A percentile compares a stretch with the other conserved stretches of the same genome.
Evolutionary conservation across 805 yeast genomes (phyloP).

Genomic region (Cyberlindnera mississippiensis): DNA sequence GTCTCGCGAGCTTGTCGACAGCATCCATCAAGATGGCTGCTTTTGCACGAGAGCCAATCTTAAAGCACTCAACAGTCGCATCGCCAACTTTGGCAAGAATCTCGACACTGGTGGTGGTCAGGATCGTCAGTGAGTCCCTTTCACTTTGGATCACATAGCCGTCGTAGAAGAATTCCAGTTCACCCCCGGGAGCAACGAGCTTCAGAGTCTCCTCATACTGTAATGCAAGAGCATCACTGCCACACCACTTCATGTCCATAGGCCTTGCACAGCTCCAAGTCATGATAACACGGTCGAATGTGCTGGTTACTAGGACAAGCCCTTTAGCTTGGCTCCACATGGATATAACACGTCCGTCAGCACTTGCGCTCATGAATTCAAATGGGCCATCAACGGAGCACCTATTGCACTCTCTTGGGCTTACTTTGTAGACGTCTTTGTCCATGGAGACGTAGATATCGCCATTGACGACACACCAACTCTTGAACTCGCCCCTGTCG

Average conservation of each 20-base stretch:
- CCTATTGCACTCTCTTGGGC: not conserved
- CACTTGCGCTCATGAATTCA: constrained; percentile 8
- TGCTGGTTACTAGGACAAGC: constrained; percentile 7
- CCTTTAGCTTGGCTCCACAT: constrained; percentile 10
- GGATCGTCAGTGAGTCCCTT: constrained; percentile 64
- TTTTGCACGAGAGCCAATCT: constrained; percentile 80
- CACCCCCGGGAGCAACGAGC: constrained; percentile 66
- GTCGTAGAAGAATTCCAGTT: constrained; percentile 48
- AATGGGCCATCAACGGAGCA: constrained; percentile 17
- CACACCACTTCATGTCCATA: constrained; percentile 65
- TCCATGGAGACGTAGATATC: constrained; percentile 7
- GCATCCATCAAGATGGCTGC: constrained; percentile 82
- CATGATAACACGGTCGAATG: constrained; percentile 10
- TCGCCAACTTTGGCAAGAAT: constrained; percentile 61
- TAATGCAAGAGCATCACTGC: constrained; percentile 74
- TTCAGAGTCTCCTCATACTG: constrained; percentile 57
- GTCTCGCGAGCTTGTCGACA: constrained; percentile 55
- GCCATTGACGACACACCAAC: constrained; percentile 11
- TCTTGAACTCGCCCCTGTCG: constrained; percentile 7
- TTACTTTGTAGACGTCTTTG: constrained; percentile 6
- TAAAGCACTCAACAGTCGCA: constrained; percentile 58
- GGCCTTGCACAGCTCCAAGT: constrained; percentile 11
- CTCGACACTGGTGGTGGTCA: constrained; percentile 53
- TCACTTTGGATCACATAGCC: constrained; percentile 44
- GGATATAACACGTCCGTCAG: constrained; percentile 13